Percentiles rank a stretch among this genome's conserved stretches.
Conservation (phyloP, 116 monocot genomes). For the Cymodocea nodosa region DNA sequence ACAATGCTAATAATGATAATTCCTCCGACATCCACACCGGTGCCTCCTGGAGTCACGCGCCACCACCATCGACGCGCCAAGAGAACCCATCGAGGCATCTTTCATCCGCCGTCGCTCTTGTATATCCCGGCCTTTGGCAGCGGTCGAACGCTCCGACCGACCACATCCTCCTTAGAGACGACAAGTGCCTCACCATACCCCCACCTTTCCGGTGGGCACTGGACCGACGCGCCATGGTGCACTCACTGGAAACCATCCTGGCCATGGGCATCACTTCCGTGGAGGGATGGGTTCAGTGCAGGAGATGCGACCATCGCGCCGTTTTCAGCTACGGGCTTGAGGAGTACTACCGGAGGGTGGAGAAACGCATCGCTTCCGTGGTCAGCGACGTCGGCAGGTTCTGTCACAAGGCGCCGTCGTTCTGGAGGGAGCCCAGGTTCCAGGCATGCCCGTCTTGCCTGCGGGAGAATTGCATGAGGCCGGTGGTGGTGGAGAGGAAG, state of each 20-base stretch:
- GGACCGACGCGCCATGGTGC: background rate
- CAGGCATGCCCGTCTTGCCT: background rate
- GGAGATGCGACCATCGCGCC: background rate
- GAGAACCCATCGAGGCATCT: too few species aligned
- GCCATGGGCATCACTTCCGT: background rate
- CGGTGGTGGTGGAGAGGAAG: constrained; percentile 18
- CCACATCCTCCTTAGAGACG: too few species aligned
- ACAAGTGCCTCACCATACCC: too few species aligned
- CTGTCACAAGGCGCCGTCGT: constrained; percentile 8
- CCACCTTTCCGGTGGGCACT: constrained; percentile 23
- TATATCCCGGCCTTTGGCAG: too few species aligned
- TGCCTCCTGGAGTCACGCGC: too few species aligned
- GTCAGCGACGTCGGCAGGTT: background rate
- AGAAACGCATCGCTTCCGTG: background rate
- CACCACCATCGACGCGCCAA: too few species aligned
- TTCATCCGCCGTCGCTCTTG: too few species aligned
- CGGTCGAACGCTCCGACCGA: too few species aligned
- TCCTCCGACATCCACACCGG: too few species aligned
- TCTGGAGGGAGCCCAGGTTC: background rate
- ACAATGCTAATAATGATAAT: too few species aligned
- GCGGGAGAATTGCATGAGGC: constrained; percentile 7
- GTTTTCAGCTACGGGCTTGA: constrained; percentile 1
- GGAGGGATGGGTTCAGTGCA: constrained; percentile 17
- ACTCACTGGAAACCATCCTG: constrained; percentile 7
- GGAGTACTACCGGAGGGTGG: constrained; percentile 6